phyloP scores from a whole-genome alignment of 75 land plant genomes.

The Chamaecyparis obtusa region DNA sequence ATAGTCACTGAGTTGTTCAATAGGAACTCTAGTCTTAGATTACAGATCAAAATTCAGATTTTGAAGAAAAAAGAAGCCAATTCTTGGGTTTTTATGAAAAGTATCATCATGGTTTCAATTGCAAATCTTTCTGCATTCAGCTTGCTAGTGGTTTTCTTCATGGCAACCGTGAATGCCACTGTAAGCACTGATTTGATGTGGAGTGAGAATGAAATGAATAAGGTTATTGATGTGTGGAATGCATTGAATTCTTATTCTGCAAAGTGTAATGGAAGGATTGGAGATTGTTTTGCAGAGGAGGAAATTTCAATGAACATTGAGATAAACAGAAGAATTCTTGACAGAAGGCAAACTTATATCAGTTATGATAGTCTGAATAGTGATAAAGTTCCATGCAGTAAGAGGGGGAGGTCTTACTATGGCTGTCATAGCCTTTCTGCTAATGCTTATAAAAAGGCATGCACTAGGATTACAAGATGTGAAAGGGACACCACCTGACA shows the following conservation, averaged over 20 bases:
- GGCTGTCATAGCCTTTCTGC: background rate
- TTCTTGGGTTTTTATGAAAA: background rate
- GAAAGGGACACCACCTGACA: background rate
- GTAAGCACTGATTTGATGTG: background rate
- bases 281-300: background rate
- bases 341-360: background rate
- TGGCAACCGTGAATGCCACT: background rate
- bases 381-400: background rate
- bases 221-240: background rate
- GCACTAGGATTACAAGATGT: background rate
- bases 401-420: background rate
- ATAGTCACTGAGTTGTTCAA: too few species aligned
- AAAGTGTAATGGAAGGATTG: background rate
- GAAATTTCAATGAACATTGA: slow-evolving; percentile 1
- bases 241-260: background rate
- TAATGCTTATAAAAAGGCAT: background rate
- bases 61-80: too few species aligned
- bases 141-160: background rate
- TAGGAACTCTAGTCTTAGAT: too few species aligned
- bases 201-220: background rate
- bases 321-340: background rate
- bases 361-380: background rate
- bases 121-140: background rate
- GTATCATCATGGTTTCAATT: background rate
- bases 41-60: too few species aligned